Evolutionary conservation across 805 yeast genomes (phyloP).

Genomic region (Ogataea nakhonphanomensis): DNA sequence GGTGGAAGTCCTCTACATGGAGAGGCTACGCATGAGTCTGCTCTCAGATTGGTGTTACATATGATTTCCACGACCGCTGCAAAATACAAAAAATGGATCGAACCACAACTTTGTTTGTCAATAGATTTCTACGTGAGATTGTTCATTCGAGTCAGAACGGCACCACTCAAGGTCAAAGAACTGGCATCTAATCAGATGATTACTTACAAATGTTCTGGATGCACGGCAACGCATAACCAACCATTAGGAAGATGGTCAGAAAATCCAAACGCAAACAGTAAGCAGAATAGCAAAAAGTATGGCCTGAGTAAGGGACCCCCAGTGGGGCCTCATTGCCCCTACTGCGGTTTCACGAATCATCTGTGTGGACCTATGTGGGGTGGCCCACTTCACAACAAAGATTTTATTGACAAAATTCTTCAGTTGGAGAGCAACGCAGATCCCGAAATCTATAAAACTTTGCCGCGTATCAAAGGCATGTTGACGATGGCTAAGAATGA

Average conservation of each 20-base stretch:
- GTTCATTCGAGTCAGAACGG: slow-evolving; percentile 70
- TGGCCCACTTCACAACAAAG: slow-evolving; percentile 66
- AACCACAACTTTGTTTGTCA: slow-evolving; percentile 79
- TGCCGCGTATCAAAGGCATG: slow-evolving; percentile 89
- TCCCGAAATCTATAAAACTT: slow-evolving; percentile 66
- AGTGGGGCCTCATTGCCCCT: slow-evolving; percentile 57
- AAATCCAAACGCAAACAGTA: slow-evolving; percentile 20
- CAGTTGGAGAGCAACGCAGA: slow-evolving; percentile 48
- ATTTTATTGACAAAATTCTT: slow-evolving; percentile 63
- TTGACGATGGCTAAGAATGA: slow-evolving; percentile 77
- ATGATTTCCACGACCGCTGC: slow-evolving; percentile 83
- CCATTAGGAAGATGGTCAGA: slow-evolving; percentile 62
- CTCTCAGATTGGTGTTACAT: slow-evolving; percentile 76
- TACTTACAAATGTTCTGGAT: slow-evolving; percentile 82
- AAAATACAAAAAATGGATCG: slow-evolving; percentile 79
- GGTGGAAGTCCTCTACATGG: slow-evolving; percentile 88
- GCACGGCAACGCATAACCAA: slow-evolving; percentile 71
- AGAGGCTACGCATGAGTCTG: slow-evolving; percentile 91
- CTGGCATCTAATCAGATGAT: slow-evolving; percentile 74
- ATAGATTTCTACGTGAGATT: slow-evolving; percentile 92
- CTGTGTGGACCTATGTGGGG: slow-evolving; percentile 98
- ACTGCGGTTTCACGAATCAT: slow-evolving; percentile 69
- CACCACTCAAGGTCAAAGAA: slow-evolving; percentile 80
- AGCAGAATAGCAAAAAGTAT: slow-evolving; percentile 38
- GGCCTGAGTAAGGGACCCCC: slow-evolving; percentile 66